A percentile compares a stretch with the other conserved stretches of the same genome.
phyloP scores from a whole-genome alignment of 2,329 filamentous ascomycete species.

The Stenocarpella maydis region DNA sequence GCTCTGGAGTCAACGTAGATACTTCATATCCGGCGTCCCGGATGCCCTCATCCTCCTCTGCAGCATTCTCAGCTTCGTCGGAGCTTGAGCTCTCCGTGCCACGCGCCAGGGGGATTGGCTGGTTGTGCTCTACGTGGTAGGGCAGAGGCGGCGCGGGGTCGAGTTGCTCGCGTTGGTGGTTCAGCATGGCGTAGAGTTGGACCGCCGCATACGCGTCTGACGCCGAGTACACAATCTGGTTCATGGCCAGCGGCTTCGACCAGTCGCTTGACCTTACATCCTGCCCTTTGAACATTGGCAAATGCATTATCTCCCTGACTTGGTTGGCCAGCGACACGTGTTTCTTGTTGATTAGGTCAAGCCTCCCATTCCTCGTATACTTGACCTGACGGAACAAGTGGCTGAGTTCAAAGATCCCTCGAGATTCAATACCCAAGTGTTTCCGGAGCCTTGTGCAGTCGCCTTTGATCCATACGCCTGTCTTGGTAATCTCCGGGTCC shows the following conservation, averaged over 20 bases:
- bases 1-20: neutral
- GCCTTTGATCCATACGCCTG: slow-evolving; percentile 77
- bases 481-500: slow-evolving; percentile 73
- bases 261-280: slow-evolving; percentile 79
- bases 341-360: slow-evolving; percentile 68
- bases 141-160: slow-evolving; percentile 77
- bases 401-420: slow-evolving; percentile 80
- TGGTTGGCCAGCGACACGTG: slow-evolving; percentile 73
- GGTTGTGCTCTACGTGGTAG: slow-evolving; percentile 70
- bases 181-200: slow-evolving; percentile 76
- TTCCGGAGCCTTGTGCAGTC: slow-evolving; percentile 74
- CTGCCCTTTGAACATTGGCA: slow-evolving; percentile 78
- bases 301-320: slow-evolving; percentile 72
- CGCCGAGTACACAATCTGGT: slow-evolving; percentile 79
- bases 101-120: slow-evolving; percentile 67
- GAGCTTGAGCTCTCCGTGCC: slow-evolving; percentile 45
- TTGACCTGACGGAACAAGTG: slow-evolving; percentile 83
- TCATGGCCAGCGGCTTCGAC: slow-evolving; percentile 66
- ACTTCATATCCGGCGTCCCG: slow-evolving; percentile 10
- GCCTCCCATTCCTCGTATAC: slow-evolving; percentile 61
- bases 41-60: slow-evolving; percentile 39
- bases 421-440: slow-evolving; percentile 69
- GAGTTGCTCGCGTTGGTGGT: slow-evolving; percentile 71
- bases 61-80: slow-evolving; percentile 45
- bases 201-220: slow-evolving; percentile 84